Evolutionary conservation across 2,329 filamentous ascomycete genomes (phyloP), one percentile per base, ranked within the genome.

Genomic region (Emmonsiellopsis sp.): DNA sequence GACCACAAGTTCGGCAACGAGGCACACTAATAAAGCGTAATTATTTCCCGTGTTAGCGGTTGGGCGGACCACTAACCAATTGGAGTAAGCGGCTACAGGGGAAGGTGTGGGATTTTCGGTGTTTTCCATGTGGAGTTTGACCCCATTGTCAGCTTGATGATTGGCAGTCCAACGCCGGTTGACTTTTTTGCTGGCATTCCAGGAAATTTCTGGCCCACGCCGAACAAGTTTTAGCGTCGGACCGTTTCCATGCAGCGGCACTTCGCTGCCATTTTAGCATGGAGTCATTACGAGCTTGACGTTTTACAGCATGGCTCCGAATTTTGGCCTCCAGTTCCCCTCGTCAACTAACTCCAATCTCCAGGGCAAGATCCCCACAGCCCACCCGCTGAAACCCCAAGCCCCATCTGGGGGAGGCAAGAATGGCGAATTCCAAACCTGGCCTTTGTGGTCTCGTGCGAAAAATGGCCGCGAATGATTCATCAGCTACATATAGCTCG

Each of bases 351-450:
- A 27, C 21, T 27, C 21, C 21, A 27, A 27, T 5, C 21, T 36
- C 46, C 46, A 49, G 46, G 39, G 34, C 46, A 49, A 49, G 46
- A 39, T 49, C 46, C 21, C 46, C 46, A 49, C 34, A 14, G 17
- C 34, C 17, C 36, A 31, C n/a, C 6, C 14, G 11, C 11, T 49
- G 46, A 40, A 49, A 40, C 46, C 46, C 46, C 45, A 37, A 49
- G 46, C n/a, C 46, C 14, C 34, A 31, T 65, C 62, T 63, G 63
- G 63, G 62, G 63, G 61, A 65, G 59, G 57, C 61, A 60, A 60
- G 36, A 52, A 53, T 57, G 55, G 52, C 49, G 50, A 51, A 44
- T 8, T 7, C 51, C 17, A 10, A 14, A 14, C 14, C 14, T 14
- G 14, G 14, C 14, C 17, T 45, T 31, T 40, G 44, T 40, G 55